Evolutionary conservation across 257 asterid species (phyloP).

Genomic region (Solanum piurae): DNA sequence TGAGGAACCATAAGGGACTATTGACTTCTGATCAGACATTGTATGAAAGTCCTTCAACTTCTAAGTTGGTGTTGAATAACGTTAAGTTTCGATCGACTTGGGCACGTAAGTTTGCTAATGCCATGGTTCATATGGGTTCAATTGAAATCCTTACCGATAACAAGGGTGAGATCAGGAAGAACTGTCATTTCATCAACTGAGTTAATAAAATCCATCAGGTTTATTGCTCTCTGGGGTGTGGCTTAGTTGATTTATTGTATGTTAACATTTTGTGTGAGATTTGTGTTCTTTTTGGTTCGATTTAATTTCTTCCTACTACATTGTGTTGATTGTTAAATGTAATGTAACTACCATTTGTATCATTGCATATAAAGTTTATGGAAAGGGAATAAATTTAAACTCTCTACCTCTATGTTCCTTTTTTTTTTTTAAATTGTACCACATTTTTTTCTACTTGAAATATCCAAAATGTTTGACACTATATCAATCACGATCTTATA

Average conservation of each 20-base stretch:
- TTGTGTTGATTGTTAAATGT: neutral
- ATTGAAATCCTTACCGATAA: constrained; percentile 28
- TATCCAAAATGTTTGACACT: neutral
- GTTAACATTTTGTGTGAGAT: neutral
- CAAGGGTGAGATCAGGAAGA: constrained; percentile 36
- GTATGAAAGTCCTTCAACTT: constrained; percentile 18
- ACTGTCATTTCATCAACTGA: constrained; percentile 29
- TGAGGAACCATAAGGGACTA: constrained; percentile 16
- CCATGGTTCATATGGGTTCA: constrained; percentile 37
- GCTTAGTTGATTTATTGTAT: neutral
- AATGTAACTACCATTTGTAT: neutral
- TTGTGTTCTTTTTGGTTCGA: neutral
- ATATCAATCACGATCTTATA: neutral
- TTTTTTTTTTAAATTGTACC: neutral
- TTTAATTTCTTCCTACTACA: neutral
- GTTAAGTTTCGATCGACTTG: constrained; percentile 8
- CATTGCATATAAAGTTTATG: neutral
- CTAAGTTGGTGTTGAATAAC: constrained; percentile 18
- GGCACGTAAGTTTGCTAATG: constrained; percentile 27
- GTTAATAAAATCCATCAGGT: neutral
- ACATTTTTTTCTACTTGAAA: neutral
- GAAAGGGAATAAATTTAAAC: neutral
- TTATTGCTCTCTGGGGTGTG: neutral
- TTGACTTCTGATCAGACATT: constrained; percentile 32
- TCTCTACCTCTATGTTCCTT: neutral